Evolutionary conservation across 345 rosid genomes (phyloP), one percentile per base, ranked within the genome.

Genomic region (Hypericum perforatum): DNA sequence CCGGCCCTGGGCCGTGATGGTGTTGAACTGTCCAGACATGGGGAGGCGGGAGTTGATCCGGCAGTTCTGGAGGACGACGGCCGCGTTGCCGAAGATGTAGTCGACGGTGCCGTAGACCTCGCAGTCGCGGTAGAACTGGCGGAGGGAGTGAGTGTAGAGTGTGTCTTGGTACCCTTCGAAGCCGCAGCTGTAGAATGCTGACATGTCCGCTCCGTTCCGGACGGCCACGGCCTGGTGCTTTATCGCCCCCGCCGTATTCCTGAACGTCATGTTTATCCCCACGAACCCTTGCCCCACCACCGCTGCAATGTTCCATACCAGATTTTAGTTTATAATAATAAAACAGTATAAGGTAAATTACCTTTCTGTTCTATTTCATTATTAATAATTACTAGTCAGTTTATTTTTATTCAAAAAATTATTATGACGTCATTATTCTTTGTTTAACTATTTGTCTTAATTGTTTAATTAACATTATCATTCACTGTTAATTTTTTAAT

Each of bases 131-230:
- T 78, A 80, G 52, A 83, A 78, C 47, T 78, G 91, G 11, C 82
- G 45, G 1, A 72, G 64, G 3, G 90, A 78, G 40, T 80, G 86
- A 1, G 70, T 32, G 45, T 80, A 80, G 8, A 80, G 59, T 0
- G 84, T 78, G 62, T 80, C 84, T 43, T 83, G 86, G 40, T 78
- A 83, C 1, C 68, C 81, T 45, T 78, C 79, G 11, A 83, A 72
- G 45, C 82, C 61, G 58, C 71, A 67, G 11, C 37, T 61, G 54
- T 61, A 61, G 6, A 66, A 67, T 9, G 66, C 45, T 29, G 85
- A 78, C 62, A 76, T 10, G 40, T 83, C 81, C 0, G 86, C 84
- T 13, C 68, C 71, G 51, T 57, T 80, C 0, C 79, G 70, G 3
- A 80, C 66, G 0, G 79, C 82, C 0, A 80, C 84, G 0, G 84